Base-by-base conservation (phyloP, 225 moss, liverwort and hornwort species). In the Takakia lepidozioides region DNA sequence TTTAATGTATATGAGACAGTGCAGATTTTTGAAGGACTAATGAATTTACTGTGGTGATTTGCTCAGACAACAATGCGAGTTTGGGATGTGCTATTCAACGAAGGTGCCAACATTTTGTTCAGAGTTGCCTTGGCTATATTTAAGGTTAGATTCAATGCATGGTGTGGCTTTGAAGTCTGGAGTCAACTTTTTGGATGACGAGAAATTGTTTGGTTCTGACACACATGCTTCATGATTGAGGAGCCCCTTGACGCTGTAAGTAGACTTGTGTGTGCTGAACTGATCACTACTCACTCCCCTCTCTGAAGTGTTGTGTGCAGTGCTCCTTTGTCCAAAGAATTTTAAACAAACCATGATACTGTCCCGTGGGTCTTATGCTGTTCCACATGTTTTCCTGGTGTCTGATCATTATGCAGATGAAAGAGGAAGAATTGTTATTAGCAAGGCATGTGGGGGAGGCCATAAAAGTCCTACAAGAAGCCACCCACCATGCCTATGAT, bases 61-160 rank as follows among this genome's bases (percentile, higher is more conserved):
- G 46, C 58, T 55, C 73, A 93, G 93, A 89, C 93, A 40, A 82
- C 74, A 38, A 86, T 93, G 88, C 72, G 93, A 40, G 79, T 93
- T 54, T 93, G 93, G 93, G 93, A 93, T 50, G 86, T 93, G 41
- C 71, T 93, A 52, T 93, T 93, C 57, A 89, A 93, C n/a, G 93
- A 93, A 61, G 93, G 93, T 46, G 81, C 86, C 40, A 74, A 83
- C 28, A 78, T 86, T 28, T 69, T 86, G 35, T 93, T 89, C 60
- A 82, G 83, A 76, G 84, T 89, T 46, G 93, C 93, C 43, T 70
- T 93, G 62, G 93, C 93, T 50, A 59, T 85, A 54, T 89, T 93
- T 45, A 93, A 88, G 93, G 92, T 92, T 55, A 57, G 44, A 16
- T 5, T n/a, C n/a, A n/a, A n/a, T n/a, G n/a, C n/a, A n/a, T n/a